A percentile compares a stretch with the other conserved stretches of the same genome.
These are phyloP conservation scores for Narthecium ossifragum DNA, from an alignment of 106 monocot species.

Conservation along the genomic window DNA sequence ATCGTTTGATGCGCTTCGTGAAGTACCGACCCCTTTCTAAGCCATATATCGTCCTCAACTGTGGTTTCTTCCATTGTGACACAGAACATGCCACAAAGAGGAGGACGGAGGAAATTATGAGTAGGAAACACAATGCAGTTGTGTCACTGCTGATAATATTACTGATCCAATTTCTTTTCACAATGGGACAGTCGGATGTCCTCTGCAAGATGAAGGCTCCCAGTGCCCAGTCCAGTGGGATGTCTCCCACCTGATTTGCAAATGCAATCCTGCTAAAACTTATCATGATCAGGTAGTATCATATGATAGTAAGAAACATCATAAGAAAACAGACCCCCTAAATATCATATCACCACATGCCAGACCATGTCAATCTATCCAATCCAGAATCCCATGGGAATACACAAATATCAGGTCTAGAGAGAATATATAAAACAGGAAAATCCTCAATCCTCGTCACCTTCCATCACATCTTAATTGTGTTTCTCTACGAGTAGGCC, in stretches of 20 bases:
- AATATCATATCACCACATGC: too few relatives aligned
- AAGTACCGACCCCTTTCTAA: slow-evolving; percentile 38
- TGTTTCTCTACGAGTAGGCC: too few relatives aligned
- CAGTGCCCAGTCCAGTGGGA: slow-evolving; percentile 58
- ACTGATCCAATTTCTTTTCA: slow-evolving; percentile 5
- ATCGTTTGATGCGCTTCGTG: slow-evolving; percentile 19
- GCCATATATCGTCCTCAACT: slow-evolving; percentile 39
- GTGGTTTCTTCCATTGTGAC: slow-evolving; percentile 32
- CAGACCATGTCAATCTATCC: too few relatives aligned
- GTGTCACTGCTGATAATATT: slow-evolving; percentile 1
- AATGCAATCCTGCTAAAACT: slow-evolving; percentile 44
- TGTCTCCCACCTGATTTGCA: slow-evolving; percentile 33
- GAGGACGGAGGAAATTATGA: slow-evolving; percentile 5
- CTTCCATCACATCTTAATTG: too few relatives aligned
- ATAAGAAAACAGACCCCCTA: too few relatives aligned
- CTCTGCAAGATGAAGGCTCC: slow-evolving; percentile 56
- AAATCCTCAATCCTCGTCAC: too few relatives aligned
- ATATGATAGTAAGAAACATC: too few relatives aligned
- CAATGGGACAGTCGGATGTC: neutral
- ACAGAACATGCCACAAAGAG: slow-evolving; percentile 7
- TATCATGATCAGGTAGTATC: too few relatives aligned
- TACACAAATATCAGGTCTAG: too few relatives aligned
- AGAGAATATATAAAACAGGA: too few relatives aligned
- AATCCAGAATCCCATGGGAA: too few relatives aligned
- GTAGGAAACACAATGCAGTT: neutral